Evolutionary conservation across 1,284 basidiomycete genomes (phyloP).

Genomic region (Malassezia brasiliensis): DNA sequence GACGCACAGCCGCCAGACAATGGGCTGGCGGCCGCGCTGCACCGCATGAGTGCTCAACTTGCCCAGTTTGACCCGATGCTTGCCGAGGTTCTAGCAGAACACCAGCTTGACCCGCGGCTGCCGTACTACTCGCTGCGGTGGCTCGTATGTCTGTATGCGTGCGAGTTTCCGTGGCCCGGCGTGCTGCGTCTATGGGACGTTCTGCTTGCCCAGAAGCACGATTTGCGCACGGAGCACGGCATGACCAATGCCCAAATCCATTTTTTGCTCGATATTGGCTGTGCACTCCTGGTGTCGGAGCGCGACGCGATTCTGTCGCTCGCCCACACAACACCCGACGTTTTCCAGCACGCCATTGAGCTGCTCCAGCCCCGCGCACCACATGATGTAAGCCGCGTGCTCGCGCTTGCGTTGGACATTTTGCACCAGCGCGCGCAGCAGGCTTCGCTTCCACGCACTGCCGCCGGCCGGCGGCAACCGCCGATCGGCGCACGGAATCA

Average conservation of each 20-base stretch:
- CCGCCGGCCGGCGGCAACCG: not conserved
- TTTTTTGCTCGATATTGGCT: slow-evolving; percentile 42
- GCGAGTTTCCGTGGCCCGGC: slow-evolving; percentile 33
- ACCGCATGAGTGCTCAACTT: slow-evolving; percentile 30
- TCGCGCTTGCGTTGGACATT: slow-evolving; percentile 29
- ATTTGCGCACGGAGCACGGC: not conserved
- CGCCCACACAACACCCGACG: slow-evolving; percentile 19
- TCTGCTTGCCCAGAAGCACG: slow-evolving; percentile 25
- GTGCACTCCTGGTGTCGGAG: slow-evolving; percentile 33
- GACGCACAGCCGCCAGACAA: not conserved
- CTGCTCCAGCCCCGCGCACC: slow-evolving; percentile 36
- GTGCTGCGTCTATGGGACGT: slow-evolving; percentile 43
- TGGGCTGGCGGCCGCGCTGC: slow-evolving; percentile 36
- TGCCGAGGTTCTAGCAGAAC: slow-evolving; percentile 23
- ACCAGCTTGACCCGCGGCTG: slow-evolving; percentile 33
- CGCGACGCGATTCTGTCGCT: slow-evolving; percentile 5
- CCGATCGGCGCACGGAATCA: not conserved
- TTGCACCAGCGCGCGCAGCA: slow-evolving; percentile 5
- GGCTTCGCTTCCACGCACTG: not conserved
- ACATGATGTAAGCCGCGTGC: slow-evolving; percentile 31
- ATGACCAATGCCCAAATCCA: slow-evolving; percentile 29
- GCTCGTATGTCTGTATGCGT: slow-evolving; percentile 40
- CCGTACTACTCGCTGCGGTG: slow-evolving; percentile 46
- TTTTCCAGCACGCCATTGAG: slow-evolving; percentile 28
- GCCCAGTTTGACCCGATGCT: slow-evolving; percentile 31